A percentile compares a stretch with the other conserved stretches of the same genome.
phyloP scores from a whole-genome alignment of 345 rosid genomes.

The Aquilaria yunnanensis region DNA sequence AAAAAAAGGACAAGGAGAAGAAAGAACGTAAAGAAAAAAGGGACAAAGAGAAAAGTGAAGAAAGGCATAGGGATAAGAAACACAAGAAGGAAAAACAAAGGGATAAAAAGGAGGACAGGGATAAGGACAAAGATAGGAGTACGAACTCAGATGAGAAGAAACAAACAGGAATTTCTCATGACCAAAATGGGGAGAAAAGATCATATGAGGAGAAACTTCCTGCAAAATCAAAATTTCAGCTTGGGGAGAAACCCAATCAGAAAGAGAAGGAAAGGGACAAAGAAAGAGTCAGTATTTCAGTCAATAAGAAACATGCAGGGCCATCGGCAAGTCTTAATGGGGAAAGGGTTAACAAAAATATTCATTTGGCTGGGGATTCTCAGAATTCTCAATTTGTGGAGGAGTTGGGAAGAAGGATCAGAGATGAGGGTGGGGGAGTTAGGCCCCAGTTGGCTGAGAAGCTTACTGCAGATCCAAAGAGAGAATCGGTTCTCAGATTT shows the following conservation, averaged over 20 bases:
- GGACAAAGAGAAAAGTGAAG: slow-evolving; percentile 44
- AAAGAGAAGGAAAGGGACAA: slow-evolving; percentile 27
- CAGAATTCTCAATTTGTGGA: slow-evolving; percentile 29
- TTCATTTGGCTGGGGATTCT: slow-evolving; percentile 14
- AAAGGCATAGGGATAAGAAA: slow-evolving; percentile 43
- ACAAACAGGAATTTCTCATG: slow-evolving; percentile 13
- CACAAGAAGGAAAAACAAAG: slow-evolving; percentile 37
- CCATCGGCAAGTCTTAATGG: slow-evolving; percentile 21
- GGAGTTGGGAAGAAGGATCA: slow-evolving; percentile 31
- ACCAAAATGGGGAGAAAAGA: slow-evolving; percentile 27
- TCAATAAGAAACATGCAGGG: slow-evolving; percentile 25
- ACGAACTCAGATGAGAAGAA: slow-evolving; percentile 28
- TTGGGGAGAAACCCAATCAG: slow-evolving; percentile 21
- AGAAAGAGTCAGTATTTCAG: slow-evolving; percentile 19
- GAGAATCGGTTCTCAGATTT: slow-evolving; percentile 24
- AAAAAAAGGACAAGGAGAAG: slow-evolving; percentile 44
- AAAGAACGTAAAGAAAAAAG: slow-evolving; percentile 40
- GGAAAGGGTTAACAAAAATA: slow-evolving; percentile 24
- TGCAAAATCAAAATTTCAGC: slow-evolving; percentile 18
- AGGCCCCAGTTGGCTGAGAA: slow-evolving; percentile 26
- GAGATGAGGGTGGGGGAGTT: slow-evolving; percentile 29
- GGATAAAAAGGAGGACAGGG: slow-evolving; percentile 35
- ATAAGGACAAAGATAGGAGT: slow-evolving; percentile 32
- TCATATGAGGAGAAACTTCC: slow-evolving; percentile 27
- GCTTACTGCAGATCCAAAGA: slow-evolving; percentile 18